Conservation (phyloP, 139 green algal genomes). For the Tetradesmus lagerheimii region DNA sequence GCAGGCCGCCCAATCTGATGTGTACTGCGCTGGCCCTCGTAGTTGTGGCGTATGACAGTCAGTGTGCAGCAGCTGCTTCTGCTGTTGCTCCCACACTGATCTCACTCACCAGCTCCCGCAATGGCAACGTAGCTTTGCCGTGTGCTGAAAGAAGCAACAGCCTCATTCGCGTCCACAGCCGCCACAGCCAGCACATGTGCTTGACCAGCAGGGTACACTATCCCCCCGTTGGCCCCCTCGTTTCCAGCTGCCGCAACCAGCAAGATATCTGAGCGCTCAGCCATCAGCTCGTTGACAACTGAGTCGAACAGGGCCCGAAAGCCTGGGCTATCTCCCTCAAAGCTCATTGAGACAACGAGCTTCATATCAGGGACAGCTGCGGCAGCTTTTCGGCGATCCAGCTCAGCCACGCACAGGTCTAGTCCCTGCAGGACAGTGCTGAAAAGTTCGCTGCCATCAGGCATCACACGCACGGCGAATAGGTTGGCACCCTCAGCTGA, state of each 20-base stretch:
- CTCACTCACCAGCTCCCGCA: not conserved
- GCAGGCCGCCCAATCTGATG: too few species aligned
- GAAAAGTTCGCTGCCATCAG: not conserved
- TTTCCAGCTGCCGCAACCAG: constrained; percentile 13
- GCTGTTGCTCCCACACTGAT: not conserved
- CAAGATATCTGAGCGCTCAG: not conserved
- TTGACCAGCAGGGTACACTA: not conserved
- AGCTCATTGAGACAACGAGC: not conserved
- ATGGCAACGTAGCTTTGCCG: constrained; percentile 5
- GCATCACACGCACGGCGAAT: not conserved
- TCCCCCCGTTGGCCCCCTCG: too few species aligned
- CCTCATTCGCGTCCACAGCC: not conserved
- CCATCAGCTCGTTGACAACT: not conserved
- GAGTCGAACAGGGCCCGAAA: not conserved
- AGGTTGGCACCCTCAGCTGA: constrained; percentile 22
- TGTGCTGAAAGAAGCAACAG: not conserved
- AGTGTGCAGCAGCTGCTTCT: not conserved
- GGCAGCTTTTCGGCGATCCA: not conserved
- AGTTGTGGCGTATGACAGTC: not conserved
- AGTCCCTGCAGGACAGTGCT: not conserved
- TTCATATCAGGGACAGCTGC: not conserved
- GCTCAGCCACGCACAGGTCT: not conserved
- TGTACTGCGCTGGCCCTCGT: too few species aligned
- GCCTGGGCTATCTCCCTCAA: not conserved
- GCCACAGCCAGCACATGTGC: not conserved